phyloP scores from a whole-genome alignment of 2,329 filamentous ascomycete species.

The Hypoxylon sp. region DNA sequence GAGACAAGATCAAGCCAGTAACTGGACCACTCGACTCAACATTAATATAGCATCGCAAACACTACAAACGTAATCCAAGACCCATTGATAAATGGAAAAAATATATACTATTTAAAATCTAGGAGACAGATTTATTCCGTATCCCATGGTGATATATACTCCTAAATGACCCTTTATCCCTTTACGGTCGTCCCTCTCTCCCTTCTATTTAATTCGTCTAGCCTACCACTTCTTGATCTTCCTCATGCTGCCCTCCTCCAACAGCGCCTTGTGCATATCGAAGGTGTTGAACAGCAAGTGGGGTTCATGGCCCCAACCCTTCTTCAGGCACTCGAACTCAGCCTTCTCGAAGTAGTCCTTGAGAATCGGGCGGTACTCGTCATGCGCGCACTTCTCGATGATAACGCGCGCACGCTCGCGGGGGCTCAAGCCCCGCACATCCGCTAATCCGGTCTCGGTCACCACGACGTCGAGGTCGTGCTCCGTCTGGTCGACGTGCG shows the following conservation, averaged over 20 bases:
- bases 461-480: slow-evolving; percentile 93
- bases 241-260: slow-evolving; percentile 86
- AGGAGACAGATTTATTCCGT: slow-evolving; percentile 1
- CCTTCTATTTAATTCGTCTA: background rate
- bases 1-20: too few relatives aligned
- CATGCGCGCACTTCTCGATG: slow-evolving; percentile 88
- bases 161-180: background rate
- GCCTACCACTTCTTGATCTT: slow-evolving; percentile 78
- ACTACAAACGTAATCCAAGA: background rate
- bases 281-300: slow-evolving; percentile 89
- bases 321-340: slow-evolving; percentile 86
- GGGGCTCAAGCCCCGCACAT: slow-evolving; percentile 85
- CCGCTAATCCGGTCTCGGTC: slow-evolving; percentile 81
- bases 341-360: slow-evolving; percentile 87
- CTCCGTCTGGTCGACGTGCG: slow-evolving; percentile 92
- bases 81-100: slow-evolving; percentile 1
- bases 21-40: too few relatives aligned
- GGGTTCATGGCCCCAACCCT: slow-evolving; percentile 92
- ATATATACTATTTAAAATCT: slow-evolving; percentile 11
- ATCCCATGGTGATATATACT: slow-evolving; percentile 10
- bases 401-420: slow-evolving; percentile 86
- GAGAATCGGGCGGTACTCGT: slow-evolving; percentile 86
- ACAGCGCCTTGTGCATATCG: slow-evolving; percentile 88
- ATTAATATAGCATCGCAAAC: background rate
- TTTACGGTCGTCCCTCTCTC: background rate